These are phyloP conservation scores for Pythium diclinum DNA, from an alignment of 352 stramenopile genomes.

Conservation along the genomic window DNA sequence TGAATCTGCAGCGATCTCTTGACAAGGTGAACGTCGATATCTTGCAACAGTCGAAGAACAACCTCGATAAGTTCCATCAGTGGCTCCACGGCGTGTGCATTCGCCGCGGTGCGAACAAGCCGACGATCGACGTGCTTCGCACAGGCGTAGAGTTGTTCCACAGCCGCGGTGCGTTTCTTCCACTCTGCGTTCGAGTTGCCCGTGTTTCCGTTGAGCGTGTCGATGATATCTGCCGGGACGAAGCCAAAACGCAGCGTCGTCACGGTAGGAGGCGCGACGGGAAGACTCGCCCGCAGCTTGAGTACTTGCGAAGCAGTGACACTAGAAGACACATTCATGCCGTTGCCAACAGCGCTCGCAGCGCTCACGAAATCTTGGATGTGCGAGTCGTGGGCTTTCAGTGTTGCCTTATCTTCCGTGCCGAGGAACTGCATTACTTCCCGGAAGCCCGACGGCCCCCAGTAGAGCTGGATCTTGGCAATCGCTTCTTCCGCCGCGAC, in stretches of 20 bases:
- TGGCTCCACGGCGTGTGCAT: neutral
- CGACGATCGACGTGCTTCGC: constrained; percentile 34
- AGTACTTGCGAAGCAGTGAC: constrained; percentile 25
- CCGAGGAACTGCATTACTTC: constrained; percentile 60
- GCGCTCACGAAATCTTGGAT: constrained; percentile 53
- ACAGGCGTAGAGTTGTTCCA: constrained; percentile 49
- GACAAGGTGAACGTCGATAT: constrained; percentile 62
- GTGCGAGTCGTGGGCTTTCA: constrained; percentile 40
- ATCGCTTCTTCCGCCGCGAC: constrained; percentile 63
- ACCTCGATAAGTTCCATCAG: constrained; percentile 42
- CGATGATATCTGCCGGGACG: constrained; percentile 38
- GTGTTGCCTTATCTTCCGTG: constrained; percentile 53
- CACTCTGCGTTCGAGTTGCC: constrained; percentile 72
- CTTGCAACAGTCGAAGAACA: constrained; percentile 49
- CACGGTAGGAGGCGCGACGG: neutral
- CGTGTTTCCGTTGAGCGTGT: constrained; percentile 28
- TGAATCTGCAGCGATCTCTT: constrained; percentile 65
- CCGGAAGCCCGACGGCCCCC: constrained; percentile 33
- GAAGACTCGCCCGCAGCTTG: constrained; percentile 20
- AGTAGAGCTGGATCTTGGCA: constrained; percentile 62
- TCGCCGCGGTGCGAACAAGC: neutral
- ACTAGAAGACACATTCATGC: neutral
- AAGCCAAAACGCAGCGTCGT: constrained; percentile 44
- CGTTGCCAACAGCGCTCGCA: constrained; percentile 22
- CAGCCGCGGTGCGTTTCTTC: constrained; percentile 57